Conservation (phyloP, 1,139 yeast species). For the Protomyces lactucae-debilis region DNA sequence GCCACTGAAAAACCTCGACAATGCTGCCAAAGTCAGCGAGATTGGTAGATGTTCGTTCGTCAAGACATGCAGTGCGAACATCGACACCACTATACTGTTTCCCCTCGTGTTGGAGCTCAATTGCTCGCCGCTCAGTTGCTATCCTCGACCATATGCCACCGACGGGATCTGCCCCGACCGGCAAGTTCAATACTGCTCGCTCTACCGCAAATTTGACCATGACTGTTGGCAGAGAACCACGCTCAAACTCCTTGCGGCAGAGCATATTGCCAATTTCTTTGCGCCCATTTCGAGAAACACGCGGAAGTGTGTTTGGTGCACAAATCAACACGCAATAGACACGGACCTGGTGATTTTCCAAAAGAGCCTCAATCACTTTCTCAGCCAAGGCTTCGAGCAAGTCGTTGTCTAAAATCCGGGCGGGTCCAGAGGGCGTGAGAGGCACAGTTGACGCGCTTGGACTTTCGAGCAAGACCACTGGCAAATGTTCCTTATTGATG, state of each 20-base stretch:
- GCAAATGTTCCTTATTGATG: conserved; percentile 77
- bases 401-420: conserved; percentile 50
- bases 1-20: conserved; percentile 68
- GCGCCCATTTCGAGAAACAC: conserved; percentile 77
- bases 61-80: conserved; percentile 65
- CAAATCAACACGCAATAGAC: conserved; percentile 79
- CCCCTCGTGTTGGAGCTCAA: conserved; percentile 48
- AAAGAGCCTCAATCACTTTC: conserved; percentile 51
- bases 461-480: conserved; percentile 84
- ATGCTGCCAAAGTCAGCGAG: conserved; percentile 69
- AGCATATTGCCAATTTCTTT: conserved; percentile 90
- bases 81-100: conserved; percentile 76
- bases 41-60: conserved; percentile 69
- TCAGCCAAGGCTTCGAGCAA: conserved; percentile 64
- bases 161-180: conserved; percentile 63
- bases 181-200: conserved; percentile 61
- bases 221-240: conserved; percentile 69
- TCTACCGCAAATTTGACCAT: conserved; percentile 75
- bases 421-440: conserved; percentile 37
- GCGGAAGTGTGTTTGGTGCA: conserved; percentile 75
- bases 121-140: conserved; percentile 55
- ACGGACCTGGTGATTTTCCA: conserved; percentile 66
- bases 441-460: conserved; percentile 52
- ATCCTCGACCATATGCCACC: conserved; percentile 86
- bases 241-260: conserved; percentile 73